Evolutionary conservation across 805 yeast genomes (phyloP).

Genomic region (Ogataea haglerorum): DNA sequence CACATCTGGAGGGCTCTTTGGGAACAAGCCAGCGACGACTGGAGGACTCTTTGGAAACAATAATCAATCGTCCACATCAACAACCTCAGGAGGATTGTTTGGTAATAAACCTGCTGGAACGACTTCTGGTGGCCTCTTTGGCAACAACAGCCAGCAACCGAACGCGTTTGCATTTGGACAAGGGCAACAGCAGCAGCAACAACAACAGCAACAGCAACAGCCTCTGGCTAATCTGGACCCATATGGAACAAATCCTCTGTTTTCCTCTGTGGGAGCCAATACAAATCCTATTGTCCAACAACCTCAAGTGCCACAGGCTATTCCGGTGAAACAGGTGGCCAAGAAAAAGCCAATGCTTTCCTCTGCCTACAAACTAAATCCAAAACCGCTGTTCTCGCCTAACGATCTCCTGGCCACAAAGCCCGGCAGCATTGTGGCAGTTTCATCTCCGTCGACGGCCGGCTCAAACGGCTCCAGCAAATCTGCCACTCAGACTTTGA

Average conservation of each 20-base stretch:
- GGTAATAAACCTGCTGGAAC: conserved; percentile 31
- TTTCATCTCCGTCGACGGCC: conserved; percentile 20
- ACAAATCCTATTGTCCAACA: conserved; percentile 39
- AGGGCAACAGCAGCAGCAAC: conserved; percentile 22
- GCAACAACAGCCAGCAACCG: conserved; percentile 13
- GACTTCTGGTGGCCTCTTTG: conserved; percentile 15
- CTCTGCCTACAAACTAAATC: conserved; percentile 61
- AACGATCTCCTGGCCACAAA: conserved; percentile 21
- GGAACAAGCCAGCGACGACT: conserved; percentile 27
- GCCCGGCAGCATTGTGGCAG: conserved; percentile 24
- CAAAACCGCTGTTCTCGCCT: conserved; percentile 52
- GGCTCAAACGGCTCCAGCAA: conserved; percentile 20
- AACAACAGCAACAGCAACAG: conserved; percentile 27
- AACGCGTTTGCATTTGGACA: conserved; percentile 12
- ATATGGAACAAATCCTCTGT: conserved; percentile 75
- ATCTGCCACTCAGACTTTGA: conserved; percentile 26
- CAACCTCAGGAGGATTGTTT: conserved; percentile 39
- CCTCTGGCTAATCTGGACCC: conserved; percentile 51
- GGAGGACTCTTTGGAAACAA: conserved; percentile 29
- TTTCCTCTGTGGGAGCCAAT: conserved; percentile 37
- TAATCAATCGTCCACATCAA: conserved; percentile 13
- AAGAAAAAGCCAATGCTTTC: conserved; percentile 61
- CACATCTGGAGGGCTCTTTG: conserved; percentile 35
- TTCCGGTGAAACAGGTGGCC: conserved; percentile 42
- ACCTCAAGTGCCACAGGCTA: conserved; percentile 49